Conservation (phyloP, 768 basidiomycete genomes). For the Rhizopogon sp. region DNA sequence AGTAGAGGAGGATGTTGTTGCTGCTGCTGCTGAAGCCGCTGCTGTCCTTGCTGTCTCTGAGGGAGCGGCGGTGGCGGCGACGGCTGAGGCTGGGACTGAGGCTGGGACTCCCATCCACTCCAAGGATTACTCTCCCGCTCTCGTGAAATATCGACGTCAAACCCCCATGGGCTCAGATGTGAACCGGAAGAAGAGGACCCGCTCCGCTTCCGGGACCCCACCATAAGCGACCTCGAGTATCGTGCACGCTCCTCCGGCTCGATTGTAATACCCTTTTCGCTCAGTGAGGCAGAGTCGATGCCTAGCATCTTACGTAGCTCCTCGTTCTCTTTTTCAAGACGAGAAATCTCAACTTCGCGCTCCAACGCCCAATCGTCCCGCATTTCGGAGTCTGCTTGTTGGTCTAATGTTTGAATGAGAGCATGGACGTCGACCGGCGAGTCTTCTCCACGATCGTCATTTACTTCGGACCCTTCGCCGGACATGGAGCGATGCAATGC, state of each 20-base stretch:
- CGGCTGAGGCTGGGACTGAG: neutral
- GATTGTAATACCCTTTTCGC: constrained; percentile 44
- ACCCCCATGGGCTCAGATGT: constrained; percentile 20
- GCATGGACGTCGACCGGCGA: constrained; percentile 36
- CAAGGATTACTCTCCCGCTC: constrained; percentile 13
- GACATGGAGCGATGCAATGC: constrained; percentile 64
- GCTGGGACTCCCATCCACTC: constrained; percentile 21
- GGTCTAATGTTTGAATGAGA: constrained; percentile 40
- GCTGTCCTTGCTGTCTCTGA: constrained; percentile 25
- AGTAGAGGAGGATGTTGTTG: constrained; percentile 32
- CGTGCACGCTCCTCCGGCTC: constrained; percentile 41
- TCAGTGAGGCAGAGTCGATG: constrained; percentile 58
- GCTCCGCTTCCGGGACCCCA: constrained; percentile 19
- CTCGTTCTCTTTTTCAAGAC: constrained; percentile 81
- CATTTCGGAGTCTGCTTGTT: constrained; percentile 32
- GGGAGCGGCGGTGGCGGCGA: constrained; percentile 15
- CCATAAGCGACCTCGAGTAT: constrained; percentile 19
- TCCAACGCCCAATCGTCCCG: constrained; percentile 82
- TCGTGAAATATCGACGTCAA: constrained; percentile 26
- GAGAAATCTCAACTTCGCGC: constrained; percentile 80
- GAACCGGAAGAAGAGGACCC: constrained; percentile 20
- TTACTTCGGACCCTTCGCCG: constrained; percentile 46
- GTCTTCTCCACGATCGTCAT: constrained; percentile 22
- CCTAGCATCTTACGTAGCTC: constrained; percentile 69
- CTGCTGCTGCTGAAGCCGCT: constrained; percentile 15